Conservation (phyloP, 192 early-diverging fungal species). For the Linnemannia hyalina region DNA sequence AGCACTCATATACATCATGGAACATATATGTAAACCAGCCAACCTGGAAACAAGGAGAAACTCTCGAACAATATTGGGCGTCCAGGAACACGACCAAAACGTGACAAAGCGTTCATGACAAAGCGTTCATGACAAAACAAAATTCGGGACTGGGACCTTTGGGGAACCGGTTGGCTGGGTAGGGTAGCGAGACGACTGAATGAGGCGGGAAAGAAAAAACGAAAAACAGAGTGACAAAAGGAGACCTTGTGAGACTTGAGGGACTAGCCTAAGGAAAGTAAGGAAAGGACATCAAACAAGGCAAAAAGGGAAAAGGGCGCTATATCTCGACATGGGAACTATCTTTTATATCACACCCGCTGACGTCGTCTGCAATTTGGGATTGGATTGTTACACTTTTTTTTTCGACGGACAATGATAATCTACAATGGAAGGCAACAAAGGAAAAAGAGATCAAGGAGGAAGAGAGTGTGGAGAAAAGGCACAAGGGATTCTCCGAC, state of each 20-base stretch:
- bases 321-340: not conserved
- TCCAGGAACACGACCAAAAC: not conserved
- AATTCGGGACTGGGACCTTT: not conserved
- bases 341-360: not conserved
- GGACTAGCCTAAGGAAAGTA: not conserved
- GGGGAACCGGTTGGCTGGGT: not conserved
- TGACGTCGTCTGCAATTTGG: not conserved
- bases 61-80: not conserved
- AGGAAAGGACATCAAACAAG: not conserved
- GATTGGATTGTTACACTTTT: not conserved
- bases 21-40: not conserved
- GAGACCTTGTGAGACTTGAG: constrained; percentile 3
- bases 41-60: not conserved
- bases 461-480: too few relatives aligned
- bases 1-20: not conserved
- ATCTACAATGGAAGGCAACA: not conserved
- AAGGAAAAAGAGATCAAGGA: not conserved
- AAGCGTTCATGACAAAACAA: not conserved
- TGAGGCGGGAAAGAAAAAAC: not conserved
- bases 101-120: not conserved
- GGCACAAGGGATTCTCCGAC: too few relatives aligned
- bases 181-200: not conserved
- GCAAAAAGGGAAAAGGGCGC: not conserved
- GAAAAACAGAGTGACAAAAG: not conserved
- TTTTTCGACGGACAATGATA: not conserved